phyloP scores from a whole-genome alignment of 805 yeast genomes.

The Wickerhamomyces silvicola region DNA sequence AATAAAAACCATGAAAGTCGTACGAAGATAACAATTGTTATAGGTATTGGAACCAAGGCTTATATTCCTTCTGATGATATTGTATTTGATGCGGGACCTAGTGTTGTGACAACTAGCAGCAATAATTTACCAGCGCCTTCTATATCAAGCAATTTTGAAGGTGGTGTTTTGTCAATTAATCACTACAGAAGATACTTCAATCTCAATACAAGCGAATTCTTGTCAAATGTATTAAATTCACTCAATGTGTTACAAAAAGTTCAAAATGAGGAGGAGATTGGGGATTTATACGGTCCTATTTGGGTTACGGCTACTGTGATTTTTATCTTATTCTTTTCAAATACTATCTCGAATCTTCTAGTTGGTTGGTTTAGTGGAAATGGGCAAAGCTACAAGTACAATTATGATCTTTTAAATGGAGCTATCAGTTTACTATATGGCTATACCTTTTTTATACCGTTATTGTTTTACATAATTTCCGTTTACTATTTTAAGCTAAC shows the following conservation, averaged over 20 bases:
- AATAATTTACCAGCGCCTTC: constrained; percentile 1
- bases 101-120: constrained; percentile 1
- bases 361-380: constrained; percentile 39
- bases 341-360: constrained; percentile 63
- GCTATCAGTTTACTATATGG: constrained; percentile 71
- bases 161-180: constrained; percentile 46
- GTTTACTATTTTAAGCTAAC: constrained; percentile 49
- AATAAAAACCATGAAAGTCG: neutral
- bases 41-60: constrained; percentile 23
- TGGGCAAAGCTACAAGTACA: constrained; percentile 45
- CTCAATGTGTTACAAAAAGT: constrained; percentile 45
- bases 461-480: constrained; percentile 42
- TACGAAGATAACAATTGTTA: neutral
- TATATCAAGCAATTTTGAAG: constrained; percentile 23
- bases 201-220: constrained; percentile 58
- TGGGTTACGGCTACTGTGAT: constrained; percentile 88
- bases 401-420: constrained; percentile 56
- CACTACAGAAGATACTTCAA: constrained; percentile 66
- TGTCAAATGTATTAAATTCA: constrained; percentile 45
- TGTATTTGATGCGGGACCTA: constrained; percentile 9
- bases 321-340: constrained; percentile 65
- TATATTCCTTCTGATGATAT: constrained; percentile 28
- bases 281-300: constrained; percentile 81
- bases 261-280: constrained; percentile 35
- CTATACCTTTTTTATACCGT: constrained; percentile 65